These are phyloP conservation scores for Mucor piriformis DNA, from an alignment of 371 early-diverging fungal genomes.

Conservation along the genomic window DNA sequence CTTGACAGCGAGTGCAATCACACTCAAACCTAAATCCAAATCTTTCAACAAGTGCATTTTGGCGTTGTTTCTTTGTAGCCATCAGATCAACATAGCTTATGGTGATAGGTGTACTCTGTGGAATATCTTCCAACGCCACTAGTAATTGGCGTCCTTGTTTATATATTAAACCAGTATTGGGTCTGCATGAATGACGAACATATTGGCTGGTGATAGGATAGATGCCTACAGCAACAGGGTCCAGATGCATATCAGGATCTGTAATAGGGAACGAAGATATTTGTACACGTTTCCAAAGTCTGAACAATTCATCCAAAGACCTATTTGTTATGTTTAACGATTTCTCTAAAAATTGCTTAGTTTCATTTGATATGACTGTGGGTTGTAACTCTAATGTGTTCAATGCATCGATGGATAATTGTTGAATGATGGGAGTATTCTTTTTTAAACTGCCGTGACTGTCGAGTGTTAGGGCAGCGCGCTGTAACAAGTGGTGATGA, in stretches of 20 bases:
- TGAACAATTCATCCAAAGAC: neutral
- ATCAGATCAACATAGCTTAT: slow-evolving; percentile 76
- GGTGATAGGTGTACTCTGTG: slow-evolving; percentile 67
- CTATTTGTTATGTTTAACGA: neutral
- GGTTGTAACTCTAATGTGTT: neutral
- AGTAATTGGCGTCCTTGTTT: slow-evolving; percentile 46
- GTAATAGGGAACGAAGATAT: slow-evolving; percentile 13
- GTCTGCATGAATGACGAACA: slow-evolving; percentile 82
- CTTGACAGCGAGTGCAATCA: slow-evolving; percentile 30
- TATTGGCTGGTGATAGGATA: slow-evolving; percentile 73
- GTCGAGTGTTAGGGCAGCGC: slow-evolving; percentile 40
- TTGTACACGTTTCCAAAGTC: slow-evolving; percentile 27
- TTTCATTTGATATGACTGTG: neutral
- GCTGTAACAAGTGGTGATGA: slow-evolving; percentile 35
- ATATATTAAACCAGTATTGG: slow-evolving; percentile 71
- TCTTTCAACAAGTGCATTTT: slow-evolving; percentile 44
- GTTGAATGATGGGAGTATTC: neutral
- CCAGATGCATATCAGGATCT: slow-evolving; percentile 56
- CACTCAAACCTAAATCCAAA: slow-evolving; percentile 33
- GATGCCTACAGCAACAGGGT: slow-evolving; percentile 67
- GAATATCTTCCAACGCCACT: slow-evolving; percentile 65
- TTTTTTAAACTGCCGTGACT: slow-evolving; percentile 25
- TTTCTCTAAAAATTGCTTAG: neutral
- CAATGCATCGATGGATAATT: slow-evolving; percentile 5
- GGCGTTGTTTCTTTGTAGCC: slow-evolving; percentile 55